Evolutionary conservation across 352 stramenopile genomes (phyloP).

Genomic region (Phytophthora boehmeriae): DNA sequence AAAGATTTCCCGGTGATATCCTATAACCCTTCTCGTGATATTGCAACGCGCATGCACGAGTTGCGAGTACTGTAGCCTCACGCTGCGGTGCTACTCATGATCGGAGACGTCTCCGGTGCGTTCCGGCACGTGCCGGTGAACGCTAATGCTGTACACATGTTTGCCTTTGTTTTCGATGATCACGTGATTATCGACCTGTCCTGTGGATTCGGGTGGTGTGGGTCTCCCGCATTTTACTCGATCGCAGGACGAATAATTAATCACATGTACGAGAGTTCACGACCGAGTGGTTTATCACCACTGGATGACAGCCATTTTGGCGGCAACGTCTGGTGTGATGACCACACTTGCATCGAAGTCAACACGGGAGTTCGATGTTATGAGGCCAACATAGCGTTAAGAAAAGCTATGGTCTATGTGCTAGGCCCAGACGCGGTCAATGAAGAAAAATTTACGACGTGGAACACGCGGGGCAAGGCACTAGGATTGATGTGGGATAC

Average conservation of each 20-base stretch:
- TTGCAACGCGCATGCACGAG: conserved; percentile 8
- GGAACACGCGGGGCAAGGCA: background rate
- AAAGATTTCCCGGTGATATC: too few relatives aligned
- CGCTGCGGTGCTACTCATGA: conserved; percentile 6
- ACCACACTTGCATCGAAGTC: conserved; percentile 25
- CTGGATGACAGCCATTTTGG: background rate
- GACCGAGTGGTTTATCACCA: background rate
- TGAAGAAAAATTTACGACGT: conserved; percentile 14
- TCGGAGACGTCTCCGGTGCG: conserved; percentile 21
- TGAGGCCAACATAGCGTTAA: conserved; percentile 14
- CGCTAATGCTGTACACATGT: conserved; percentile 12
- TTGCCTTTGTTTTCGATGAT: conserved; percentile 19
- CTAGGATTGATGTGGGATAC: conserved; percentile 6
- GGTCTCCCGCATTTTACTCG: conserved; percentile 23
- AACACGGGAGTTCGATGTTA: conserved; percentile 7
- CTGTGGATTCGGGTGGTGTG: too few relatives aligned
- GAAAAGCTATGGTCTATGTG: conserved; percentile 7
- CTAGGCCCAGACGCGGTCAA: conserved; percentile 12
- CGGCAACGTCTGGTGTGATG: conserved; percentile 30
- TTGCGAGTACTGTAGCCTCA: conserved; percentile 3
- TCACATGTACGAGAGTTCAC: background rate
- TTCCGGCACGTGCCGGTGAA: conserved; percentile 28
- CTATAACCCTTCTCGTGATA: conserved; percentile 12
- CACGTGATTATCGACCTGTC: conserved; percentile 18
- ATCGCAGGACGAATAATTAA: conserved; percentile 17